Evolutionary conservation across 163 green algal species (phyloP), one percentile per base, ranked within the genome.

Genomic region (Chlamydomonas reinhardtii): DNA sequence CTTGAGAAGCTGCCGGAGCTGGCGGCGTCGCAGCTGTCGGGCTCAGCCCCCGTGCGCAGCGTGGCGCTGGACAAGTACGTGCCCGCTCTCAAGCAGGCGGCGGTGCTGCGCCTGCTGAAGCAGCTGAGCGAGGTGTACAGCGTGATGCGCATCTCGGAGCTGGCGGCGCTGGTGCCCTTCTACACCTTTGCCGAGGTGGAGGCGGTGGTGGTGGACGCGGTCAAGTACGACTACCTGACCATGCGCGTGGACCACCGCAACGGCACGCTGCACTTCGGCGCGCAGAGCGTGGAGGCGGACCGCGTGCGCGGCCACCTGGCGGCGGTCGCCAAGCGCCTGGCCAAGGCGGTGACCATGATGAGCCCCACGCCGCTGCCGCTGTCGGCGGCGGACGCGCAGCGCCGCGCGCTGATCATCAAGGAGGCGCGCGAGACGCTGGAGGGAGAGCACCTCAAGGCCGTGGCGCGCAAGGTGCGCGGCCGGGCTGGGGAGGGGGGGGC

Each of bases 101-200:
- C 96, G 16, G 93, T 98, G 69, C 89, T 98, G 83, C 94, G 95
- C 34, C 94, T 98, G 91, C 89, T 99, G 70, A 95, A 98, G 89
- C 98, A 99, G 94, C 91, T 98, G 68, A 94, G 86, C 35, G 92
- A 97, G 78, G 97, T 99, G 56, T 99, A 99, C 95, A 94, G 90
- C 56, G 95, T 94, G 16, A 96, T 99, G 94, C 93, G 90, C 73
- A 95, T 99, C 31, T 76, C 77, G 11, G 91, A 91, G 62, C 92
- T 99, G 76, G 90, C 89, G 19, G 80, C 89, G 73, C 89, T 99
- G 88, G 95, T 94, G 84, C 92, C 92, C 59, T 94, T 92, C 84
- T 92, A 92, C 83, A 65, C 56, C 35, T 94, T 95, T 56, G 83
- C 84, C 24, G 95, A 98, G 85, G 91, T 98, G 39, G 97, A 99